Base-by-base conservation (phyloP, 768 basidiomycete genomes). In the Leccinum subgranulosum region DNA sequence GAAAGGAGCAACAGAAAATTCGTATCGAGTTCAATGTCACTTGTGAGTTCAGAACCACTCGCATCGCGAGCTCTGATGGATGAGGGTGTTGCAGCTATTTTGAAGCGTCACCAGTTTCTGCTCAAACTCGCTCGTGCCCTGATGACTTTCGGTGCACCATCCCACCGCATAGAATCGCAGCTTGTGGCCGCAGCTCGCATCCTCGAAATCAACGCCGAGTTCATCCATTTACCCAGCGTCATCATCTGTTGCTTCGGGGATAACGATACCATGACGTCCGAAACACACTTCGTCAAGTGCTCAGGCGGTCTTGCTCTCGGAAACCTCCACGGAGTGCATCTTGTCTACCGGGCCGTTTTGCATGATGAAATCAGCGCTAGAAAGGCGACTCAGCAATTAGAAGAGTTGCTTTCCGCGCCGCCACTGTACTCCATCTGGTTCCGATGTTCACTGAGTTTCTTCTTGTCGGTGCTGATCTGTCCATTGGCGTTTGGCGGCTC, bases 151-250 rank as follows among this genome's bases (percentile, higher is more conserved):
- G 93, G 94, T 5, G 92, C 94, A 17, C 93, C 94, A 0, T 93
- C 92, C 23, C 95, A 98, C 74, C 85, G 95, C 31, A 90, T 98
- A 58, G 94, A 96, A 73, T 88, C 92, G 3, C 94, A 97, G 69
- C 84, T 98, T 39, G 79, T 88, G 31, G 89, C 94, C 10, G 92
- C 92, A 8, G 92, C 94, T 0, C 82, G 86, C 15, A 93, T 94
- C 53, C 85, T 98, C 17, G 93, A 94, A 65, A 84, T 97, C 54
- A 86, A 92, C 69, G 92, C 92, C 47, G 92, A 95, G 69, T 95
- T 94, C 69, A 88, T 96, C 41, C 89, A 94, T 73, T 76, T 92
- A 14, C 91, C 90, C 23, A 82, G 80, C 17, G 81, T 91, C 60
- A 88, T 92, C 62, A 90, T 97, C 54, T 88, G 87, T 62, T 92